Conservation (phyloP, 805 yeast genomes). For the Metschnikowia drakensbergensis region DNA sequence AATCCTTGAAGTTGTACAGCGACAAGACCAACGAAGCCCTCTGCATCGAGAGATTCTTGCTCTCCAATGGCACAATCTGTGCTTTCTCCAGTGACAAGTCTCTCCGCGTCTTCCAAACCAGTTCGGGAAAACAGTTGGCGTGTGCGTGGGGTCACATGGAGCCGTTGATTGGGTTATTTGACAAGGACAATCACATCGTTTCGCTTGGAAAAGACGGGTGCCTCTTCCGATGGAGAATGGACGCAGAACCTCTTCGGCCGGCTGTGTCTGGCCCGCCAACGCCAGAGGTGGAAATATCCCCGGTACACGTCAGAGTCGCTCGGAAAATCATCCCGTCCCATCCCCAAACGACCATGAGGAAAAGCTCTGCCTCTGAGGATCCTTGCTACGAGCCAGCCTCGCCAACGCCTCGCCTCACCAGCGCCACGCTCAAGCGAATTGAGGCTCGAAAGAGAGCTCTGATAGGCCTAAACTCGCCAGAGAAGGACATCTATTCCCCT, state of each 20-base stretch:
- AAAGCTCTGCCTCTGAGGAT: not conserved
- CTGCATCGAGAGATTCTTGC: conserved; percentile 41
- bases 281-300: not conserved
- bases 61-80: conserved; percentile 30
- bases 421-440: conserved; percentile 33
- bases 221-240: conserved; percentile 45
- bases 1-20: conserved; percentile 40
- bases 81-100: conserved; percentile 56
- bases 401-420: conserved; percentile 25
- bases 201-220: conserved; percentile 54
- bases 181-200: conserved; percentile 27
- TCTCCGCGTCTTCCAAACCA: conserved; percentile 45
- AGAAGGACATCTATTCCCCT: not conserved
- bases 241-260: not conserved
- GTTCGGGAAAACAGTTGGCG: conserved; percentile 44
- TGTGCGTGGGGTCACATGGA: conserved; percentile 56
- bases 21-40: conserved; percentile 39
- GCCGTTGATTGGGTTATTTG: conserved; percentile 41
- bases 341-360: not conserved
- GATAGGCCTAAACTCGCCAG: not conserved
- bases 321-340: not conserved
- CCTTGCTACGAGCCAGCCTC: conserved; percentile 7
- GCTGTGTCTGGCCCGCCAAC: not conserved
- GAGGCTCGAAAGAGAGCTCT: conserved; percentile 24
- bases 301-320: not conserved